Evolutionary conservation across 345 rosid species (phyloP), one percentile per base, ranked within the genome.

Genomic region (Corchorus capsularis): DNA sequence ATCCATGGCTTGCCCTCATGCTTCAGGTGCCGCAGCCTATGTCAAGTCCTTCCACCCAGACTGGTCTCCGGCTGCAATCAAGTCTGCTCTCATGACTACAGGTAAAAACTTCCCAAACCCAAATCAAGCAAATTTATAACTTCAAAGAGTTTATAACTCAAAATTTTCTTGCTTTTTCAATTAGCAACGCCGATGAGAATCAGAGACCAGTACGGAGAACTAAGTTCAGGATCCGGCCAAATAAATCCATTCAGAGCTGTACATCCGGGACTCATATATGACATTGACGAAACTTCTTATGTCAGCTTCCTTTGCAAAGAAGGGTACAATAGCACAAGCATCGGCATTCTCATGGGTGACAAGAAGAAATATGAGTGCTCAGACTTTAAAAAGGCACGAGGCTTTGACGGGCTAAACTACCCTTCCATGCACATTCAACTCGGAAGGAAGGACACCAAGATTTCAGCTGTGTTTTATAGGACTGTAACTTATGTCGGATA

Each of bases 1-100:
- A 62, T 93, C 99, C 35, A 92, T 93, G 96, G 84, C 99, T 72
- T 91, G 91, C 80, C 99, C 99, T 61, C 98, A 93, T 74, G 93
- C 77, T 60, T 69, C 92, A 22, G 98, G 85, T 3, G 92, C 94
- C 5, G 96, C 97, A 1, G 97, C 89, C 70, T 93, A 95, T 52
- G 92, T 95, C 20, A 95, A 93, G 88, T 83, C 89, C 63, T 84
- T 89, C 78, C 97, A 89, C 74, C 98, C 97, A 1, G 87, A 87
- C 56, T 93, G 97, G 99, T 93, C 93, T 9, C 91, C 99, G 0
- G 91, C 98, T 0, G 90, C 96, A 0, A 85, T 95, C 85, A 92
- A 91, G 75, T 93, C 98, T 4, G 96, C 97, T 52, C 77, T 95
- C 54, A 95, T 93, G 99, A 95, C 99, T 20, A 93, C 98, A 2